These are phyloP conservation scores for Fusarium temperatum DNA, from an alignment of 2,329 filamentous ascomycete species.

Conservation along the genomic window DNA sequence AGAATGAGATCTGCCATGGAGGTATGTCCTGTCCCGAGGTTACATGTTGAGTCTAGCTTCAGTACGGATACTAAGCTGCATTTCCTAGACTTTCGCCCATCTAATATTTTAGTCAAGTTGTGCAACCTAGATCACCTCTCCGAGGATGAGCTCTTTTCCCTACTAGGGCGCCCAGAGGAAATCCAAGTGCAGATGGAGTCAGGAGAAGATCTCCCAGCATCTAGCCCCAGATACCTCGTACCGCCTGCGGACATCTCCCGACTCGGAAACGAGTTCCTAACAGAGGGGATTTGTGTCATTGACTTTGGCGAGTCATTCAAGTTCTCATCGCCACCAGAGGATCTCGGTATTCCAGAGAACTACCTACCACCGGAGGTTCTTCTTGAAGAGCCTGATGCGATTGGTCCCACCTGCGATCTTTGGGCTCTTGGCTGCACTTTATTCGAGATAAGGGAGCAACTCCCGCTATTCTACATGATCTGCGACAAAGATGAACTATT, in stretches of 20 bases:
- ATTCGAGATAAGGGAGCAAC: conserved; percentile 45
- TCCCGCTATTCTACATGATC: conserved; percentile 42
- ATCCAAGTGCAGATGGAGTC: conserved; percentile 4
- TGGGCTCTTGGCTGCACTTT: conserved; percentile 49
- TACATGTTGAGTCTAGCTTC: fast-evolving
- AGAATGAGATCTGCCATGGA: conserved; percentile 44
- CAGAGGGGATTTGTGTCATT: conserved; percentile 34
- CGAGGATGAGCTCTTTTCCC: conserved; percentile 31
- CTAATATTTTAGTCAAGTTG: conserved; percentile 42
- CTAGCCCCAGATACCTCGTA: conserved; percentile 39
- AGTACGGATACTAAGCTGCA: neutral
- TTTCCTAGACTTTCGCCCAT: conserved; percentile 36
- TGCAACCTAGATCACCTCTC: conserved; percentile 31
- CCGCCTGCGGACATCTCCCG: conserved; percentile 10
- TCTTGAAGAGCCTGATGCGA: conserved; percentile 20
- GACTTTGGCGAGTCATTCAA: conserved; percentile 39
- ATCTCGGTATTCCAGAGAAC: conserved; percentile 41
- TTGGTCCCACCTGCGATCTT: conserved; percentile 39
- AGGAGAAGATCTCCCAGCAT: conserved; percentile 9
- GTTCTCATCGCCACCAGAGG: conserved; percentile 17
- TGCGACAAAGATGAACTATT: conserved; percentile 44
- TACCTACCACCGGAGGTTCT: conserved; percentile 45
- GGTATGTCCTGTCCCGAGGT: neutral
- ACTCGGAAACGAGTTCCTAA: neutral
- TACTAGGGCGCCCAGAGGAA: conserved; percentile 21